Evolutionary conservation across 1,284 basidiomycete species (phyloP).

Genomic region (Trametes sp.): DNA sequence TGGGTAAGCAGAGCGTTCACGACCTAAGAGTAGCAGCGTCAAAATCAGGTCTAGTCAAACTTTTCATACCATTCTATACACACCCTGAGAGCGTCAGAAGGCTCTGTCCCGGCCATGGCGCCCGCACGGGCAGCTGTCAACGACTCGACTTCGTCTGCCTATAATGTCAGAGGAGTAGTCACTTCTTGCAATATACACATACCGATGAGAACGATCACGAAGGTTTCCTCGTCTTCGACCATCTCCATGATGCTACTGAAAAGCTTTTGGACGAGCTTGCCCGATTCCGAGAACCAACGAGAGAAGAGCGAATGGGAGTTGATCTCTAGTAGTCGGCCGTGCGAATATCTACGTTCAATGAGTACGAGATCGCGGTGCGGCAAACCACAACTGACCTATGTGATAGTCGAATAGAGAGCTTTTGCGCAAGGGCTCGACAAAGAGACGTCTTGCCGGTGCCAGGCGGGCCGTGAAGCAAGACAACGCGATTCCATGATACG

Average conservation of each 20-base stretch:
- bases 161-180: slow-evolving; percentile 7
- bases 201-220: slow-evolving; percentile 97
- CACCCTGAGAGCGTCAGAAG: slow-evolving; percentile 93
- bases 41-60: too few relatives aligned
- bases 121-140: slow-evolving; percentile 93
- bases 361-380: neutral
- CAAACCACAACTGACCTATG: slow-evolving; percentile 64
- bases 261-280: slow-evolving; percentile 95
- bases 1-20: slow-evolving; percentile 98
- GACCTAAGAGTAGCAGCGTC: too few relatives aligned
- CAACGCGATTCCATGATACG: slow-evolving; percentile 94
- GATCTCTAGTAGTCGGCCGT: slow-evolving; percentile 93
- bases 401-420: slow-evolving; percentile 90
- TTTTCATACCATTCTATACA: too few relatives aligned
- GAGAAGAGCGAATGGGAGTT: slow-evolving; percentile 97
- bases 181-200: slow-evolving; percentile 4
- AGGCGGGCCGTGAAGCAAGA: slow-evolving; percentile 95
- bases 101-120: slow-evolving; percentile 94
- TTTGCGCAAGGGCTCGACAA: slow-evolving; percentile 95
- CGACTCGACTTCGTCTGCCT: slow-evolving; percentile 93
- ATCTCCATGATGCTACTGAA: slow-evolving; percentile 92
- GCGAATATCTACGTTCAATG: slow-evolving; percentile 68
- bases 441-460: slow-evolving; percentile 98
- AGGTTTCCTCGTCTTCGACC: slow-evolving; percentile 88
- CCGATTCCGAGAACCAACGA: slow-evolving; percentile 98